These are phyloP conservation scores for Diaporthe sp. DNA, from an alignment of 2,329 filamentous ascomycete species.

Conservation along the genomic window DNA sequence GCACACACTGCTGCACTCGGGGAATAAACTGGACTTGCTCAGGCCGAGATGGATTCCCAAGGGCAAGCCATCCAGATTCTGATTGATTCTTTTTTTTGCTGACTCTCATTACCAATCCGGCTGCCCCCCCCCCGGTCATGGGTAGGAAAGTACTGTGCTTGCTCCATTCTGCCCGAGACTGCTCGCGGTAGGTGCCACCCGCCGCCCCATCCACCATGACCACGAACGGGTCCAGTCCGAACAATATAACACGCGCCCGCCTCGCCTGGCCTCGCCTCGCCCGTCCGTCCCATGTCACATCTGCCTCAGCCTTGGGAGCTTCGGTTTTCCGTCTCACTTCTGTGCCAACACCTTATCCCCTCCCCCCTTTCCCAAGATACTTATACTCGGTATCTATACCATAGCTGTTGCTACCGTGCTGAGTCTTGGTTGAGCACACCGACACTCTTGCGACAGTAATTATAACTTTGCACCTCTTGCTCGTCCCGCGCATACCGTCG, in stretches of 20 bases:
- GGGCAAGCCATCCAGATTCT: neutral
- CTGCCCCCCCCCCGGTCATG: neutral
- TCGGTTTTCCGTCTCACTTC: neutral
- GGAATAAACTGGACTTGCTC: conserved; percentile 7
- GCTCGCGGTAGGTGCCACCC: conserved; percentile 6
- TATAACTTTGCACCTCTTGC: neutral
- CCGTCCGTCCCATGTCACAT: conserved; percentile 9
- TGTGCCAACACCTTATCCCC: neutral
- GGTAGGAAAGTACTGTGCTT: conserved; percentile 20
- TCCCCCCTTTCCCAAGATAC: neutral
- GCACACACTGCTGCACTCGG: neutral
- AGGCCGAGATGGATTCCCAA: conserved; percentile 11
- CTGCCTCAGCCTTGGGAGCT: conserved; percentile 12
- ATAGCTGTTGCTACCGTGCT: neutral
- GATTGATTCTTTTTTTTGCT: neutral
- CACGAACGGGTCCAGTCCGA: conserved; percentile 25
- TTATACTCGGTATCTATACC: neutral
- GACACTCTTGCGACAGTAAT: neutral
- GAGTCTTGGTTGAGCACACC: neutral
- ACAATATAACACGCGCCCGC: conserved; percentile 25
- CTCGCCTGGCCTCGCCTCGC: neutral
- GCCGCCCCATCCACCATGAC: conserved; percentile 14
- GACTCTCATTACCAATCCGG: conserved; percentile 21
- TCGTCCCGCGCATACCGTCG: neutral
- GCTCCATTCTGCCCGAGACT: conserved; percentile 3